Base-by-base conservation (phyloP, 1,284 basidiomycete genomes). In the Schizophyllum amplum region DNA sequence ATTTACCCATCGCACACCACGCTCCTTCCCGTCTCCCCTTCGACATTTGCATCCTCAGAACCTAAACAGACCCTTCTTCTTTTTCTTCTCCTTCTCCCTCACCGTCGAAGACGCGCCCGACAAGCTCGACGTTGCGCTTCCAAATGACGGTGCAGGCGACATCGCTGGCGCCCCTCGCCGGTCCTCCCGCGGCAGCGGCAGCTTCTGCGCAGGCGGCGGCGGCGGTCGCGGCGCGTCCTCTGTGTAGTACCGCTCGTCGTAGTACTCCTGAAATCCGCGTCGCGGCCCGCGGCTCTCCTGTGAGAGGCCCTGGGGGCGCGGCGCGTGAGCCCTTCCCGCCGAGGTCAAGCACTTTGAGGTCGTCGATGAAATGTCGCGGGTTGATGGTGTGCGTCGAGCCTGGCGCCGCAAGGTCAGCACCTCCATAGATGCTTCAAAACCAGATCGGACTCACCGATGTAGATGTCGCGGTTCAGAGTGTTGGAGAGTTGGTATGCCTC, bases 301-400 rank as follows among this genome's bases (percentile, higher is more conserved):
- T 17, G 79, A 72, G 20, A 90, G 65, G 5, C 90, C 90, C 62
- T 90, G 89, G 0, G n/a, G 92, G 92, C 33, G 86, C 71, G 58
- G 78, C 81, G 66, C 73, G 82, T 55, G 82, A 94, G 61, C 81
- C 93, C 58, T 80, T 82, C 54, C 86, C 93, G 54, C 75, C 84
- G n/a, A 90, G 74, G 55, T 90, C 92, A 21, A 98, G 77, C 17
- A 87, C 84, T 67, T 91, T 90, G 58, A 98, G 75, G 66, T 95
- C 92, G 59, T 91, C 87, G 54, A 97, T 76, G 68, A 97, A 98
- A 25, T 82, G 73, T 51, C 86, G 82, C 0, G 97, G 96, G 0
- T 92, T 95, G 60, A 88, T 70, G 6, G 85, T 78, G 69, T 98
- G 93, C 6, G 94, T 95, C 11, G 95, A 96, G 25, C 96, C 95